These are phyloP conservation scores for Nakaseomyces delphensis DNA, from an alignment of 1,139 yeast species.

Conservation along the genomic window DNA sequence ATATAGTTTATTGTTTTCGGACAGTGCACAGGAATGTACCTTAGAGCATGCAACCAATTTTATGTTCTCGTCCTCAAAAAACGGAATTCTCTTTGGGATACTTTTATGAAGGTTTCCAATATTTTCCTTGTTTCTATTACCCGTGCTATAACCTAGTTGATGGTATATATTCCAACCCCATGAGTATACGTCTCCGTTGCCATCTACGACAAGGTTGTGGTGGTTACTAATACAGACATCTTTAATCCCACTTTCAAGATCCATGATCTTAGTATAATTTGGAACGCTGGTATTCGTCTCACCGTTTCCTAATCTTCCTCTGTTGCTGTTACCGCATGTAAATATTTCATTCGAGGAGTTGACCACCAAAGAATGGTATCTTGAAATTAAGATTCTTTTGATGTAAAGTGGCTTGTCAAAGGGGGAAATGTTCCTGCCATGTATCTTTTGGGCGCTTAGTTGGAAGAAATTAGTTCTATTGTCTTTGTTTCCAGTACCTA, in stretches of 20 bases:
- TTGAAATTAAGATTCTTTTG: conserved; percentile 44
- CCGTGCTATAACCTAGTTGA: conserved; percentile 55
- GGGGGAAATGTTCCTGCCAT: conserved; percentile 19
- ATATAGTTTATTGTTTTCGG: conserved; percentile 43
- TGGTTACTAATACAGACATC: conserved; percentile 52
- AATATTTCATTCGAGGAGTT: conserved; percentile 47
- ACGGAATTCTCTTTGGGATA: conserved; percentile 47
- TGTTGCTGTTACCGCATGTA: conserved; percentile 59
- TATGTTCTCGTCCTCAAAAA: conserved; percentile 36
- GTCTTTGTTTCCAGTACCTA: conserved; percentile 63
- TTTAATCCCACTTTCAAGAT: conserved; percentile 28
- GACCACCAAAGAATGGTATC: conserved; percentile 55
- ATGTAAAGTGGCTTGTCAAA: conserved; percentile 9
- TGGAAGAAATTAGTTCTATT: conserved; percentile 38
- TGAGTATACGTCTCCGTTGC: conserved; percentile 46
- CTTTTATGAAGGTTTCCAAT: conserved; percentile 16
- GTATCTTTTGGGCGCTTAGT: conserved; percentile 29
- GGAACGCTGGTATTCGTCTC: conserved; percentile 35
- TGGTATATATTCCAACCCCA: conserved; percentile 71
- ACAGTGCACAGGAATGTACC: conserved; percentile 58
- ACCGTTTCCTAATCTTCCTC: conserved; percentile 64
- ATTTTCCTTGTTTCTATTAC: conserved; percentile 27
- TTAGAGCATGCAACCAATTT: conserved; percentile 60
- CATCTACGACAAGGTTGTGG: conserved; percentile 53
- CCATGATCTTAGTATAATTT: conserved; percentile 34